Percentiles rank a stretch among this genome's conserved stretches.
These are phyloP conservation scores for Umbelopsis sp. DNA, from an alignment of 371 early-diverging fungal species.

Conservation along the genomic window DNA sequence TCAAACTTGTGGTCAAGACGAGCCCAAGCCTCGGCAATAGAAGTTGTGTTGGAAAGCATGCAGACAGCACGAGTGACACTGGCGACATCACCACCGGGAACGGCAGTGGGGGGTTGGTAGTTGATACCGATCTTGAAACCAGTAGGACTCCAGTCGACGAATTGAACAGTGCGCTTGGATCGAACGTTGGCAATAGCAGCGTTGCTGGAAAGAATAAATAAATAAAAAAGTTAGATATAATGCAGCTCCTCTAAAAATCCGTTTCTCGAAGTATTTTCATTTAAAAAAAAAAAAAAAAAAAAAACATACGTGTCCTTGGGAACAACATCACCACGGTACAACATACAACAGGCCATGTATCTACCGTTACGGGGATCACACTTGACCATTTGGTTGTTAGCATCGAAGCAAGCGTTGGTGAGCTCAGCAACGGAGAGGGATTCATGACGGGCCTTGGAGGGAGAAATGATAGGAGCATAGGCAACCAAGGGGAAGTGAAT, in stretches of 20 bases:
- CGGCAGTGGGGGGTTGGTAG: constrained; percentile 82
- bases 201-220: constrained; percentile 38
- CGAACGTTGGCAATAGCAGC: constrained; percentile 87
- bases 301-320: constrained; percentile 68
- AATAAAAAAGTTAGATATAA: neutral
- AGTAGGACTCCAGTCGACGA: constrained; percentile 98
- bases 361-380: constrained; percentile 93
- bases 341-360: constrained; percentile 94
- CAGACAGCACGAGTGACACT: constrained; percentile 92
- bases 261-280: no score
- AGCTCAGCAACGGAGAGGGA: constrained; percentile 88
- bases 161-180: constrained; percentile 90
- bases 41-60: constrained; percentile 93
- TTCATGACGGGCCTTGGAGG: constrained; percentile 92
- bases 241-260: neutral
- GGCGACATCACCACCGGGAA: constrained; percentile 90
- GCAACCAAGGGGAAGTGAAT: constrained; percentile 95
- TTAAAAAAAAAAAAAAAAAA: no score
- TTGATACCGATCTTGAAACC: constrained; percentile 98
- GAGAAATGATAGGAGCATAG: constrained; percentile 91
- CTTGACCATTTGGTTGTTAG: constrained; percentile 96
- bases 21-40: constrained; percentile 95
- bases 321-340: constrained; percentile 94
- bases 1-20: constrained; percentile 94
- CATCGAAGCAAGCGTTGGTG: constrained; percentile 92